phyloP scores from a whole-genome alignment of 768 basidiomycete species.

The Kwoniella sp. region DNA sequence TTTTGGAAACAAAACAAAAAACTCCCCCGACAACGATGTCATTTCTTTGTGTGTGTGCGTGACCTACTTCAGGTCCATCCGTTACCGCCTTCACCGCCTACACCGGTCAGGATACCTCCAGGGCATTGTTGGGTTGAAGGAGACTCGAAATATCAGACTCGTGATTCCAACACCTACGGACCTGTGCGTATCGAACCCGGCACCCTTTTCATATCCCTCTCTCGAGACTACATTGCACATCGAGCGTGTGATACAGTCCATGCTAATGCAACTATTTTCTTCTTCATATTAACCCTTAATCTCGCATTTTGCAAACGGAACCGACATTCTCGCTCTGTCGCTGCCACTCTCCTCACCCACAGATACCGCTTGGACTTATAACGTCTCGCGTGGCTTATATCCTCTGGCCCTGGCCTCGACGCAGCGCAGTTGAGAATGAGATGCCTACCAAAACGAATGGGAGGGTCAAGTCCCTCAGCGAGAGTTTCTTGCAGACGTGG shows the following conservation, averaged over 20 bases:
- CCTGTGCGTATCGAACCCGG: conserved; percentile 41
- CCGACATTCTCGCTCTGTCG: no score
- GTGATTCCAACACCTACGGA: conserved; percentile 56
- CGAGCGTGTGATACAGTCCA: no score
- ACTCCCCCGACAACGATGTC: no score
- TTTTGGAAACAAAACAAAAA: no score
- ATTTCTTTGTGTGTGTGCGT: background rate
- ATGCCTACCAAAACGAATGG: conserved; percentile 43
- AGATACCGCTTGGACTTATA: conserved; percentile 54
- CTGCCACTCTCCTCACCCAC: background rate
- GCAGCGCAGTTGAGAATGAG: conserved; percentile 37
- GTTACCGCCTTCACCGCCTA: conserved; percentile 50
- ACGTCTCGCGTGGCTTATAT: conserved; percentile 51
- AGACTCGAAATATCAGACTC: conserved; percentile 52
- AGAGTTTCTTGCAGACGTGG: conserved; percentile 8
- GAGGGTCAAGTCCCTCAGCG: conserved; percentile 35
- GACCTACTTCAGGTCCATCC: conserved; percentile 42
- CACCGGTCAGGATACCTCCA: conserved; percentile 52
- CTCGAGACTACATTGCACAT: no score
- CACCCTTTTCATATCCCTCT: no score
- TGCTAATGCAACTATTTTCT: no score
- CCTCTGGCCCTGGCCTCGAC: conserved; percentile 51
- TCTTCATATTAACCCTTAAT: no score
- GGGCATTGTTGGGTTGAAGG: conserved; percentile 58
- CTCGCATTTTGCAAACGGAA: no score